phyloP scores from a whole-genome alignment of 1,139 yeast genomes.

The Taphrina betulina region DNA sequence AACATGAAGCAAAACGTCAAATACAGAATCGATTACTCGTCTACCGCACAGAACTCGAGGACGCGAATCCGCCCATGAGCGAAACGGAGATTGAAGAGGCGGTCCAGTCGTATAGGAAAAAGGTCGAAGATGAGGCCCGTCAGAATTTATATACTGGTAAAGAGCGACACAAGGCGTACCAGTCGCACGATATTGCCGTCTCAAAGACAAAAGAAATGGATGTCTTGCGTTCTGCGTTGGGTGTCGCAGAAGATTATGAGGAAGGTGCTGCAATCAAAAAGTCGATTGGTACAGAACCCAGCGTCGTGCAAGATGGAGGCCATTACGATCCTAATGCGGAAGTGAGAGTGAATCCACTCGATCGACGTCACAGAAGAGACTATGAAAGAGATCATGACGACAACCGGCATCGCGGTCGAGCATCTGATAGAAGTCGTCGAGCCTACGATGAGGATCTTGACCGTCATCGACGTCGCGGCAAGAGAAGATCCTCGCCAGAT shows the following conservation, averaged over 20 bases:
- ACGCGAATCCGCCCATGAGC: slow-evolving; percentile 1
- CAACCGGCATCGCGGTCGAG: too few relatives aligned
- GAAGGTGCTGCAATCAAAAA: slow-evolving; percentile 30
- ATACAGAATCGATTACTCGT: slow-evolving; percentile 51
- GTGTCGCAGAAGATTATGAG: slow-evolving; percentile 27
- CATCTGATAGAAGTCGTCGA: too few relatives aligned
- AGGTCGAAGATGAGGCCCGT: slow-evolving; percentile 2
- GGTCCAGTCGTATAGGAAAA: neutral
- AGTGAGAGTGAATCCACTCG: slow-evolving; percentile 4
- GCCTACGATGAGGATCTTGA: too few relatives aligned
- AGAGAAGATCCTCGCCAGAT: too few relatives aligned
- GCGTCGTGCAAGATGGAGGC: neutral
- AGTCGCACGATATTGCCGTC: slow-evolving; percentile 30
- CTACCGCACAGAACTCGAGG: slow-evolving; percentile 13
- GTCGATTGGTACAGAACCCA: neutral
- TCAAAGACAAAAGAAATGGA: slow-evolving; percentile 26
- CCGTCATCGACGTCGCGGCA: too few relatives aligned
- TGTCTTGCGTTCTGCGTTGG: slow-evolving; percentile 24
- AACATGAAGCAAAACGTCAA: slow-evolving; percentile 53
- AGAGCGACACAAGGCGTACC: slow-evolving; percentile 15
- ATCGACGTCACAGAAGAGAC: slow-evolving; percentile 1
- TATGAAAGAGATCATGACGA: too few relatives aligned
- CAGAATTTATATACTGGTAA: slow-evolving; percentile 1
- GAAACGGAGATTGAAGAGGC: neutral
- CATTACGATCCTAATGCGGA: slow-evolving; percentile 5